Conservation (phyloP, 208 protist genomes). For the Phytomonas sp. region DNA sequence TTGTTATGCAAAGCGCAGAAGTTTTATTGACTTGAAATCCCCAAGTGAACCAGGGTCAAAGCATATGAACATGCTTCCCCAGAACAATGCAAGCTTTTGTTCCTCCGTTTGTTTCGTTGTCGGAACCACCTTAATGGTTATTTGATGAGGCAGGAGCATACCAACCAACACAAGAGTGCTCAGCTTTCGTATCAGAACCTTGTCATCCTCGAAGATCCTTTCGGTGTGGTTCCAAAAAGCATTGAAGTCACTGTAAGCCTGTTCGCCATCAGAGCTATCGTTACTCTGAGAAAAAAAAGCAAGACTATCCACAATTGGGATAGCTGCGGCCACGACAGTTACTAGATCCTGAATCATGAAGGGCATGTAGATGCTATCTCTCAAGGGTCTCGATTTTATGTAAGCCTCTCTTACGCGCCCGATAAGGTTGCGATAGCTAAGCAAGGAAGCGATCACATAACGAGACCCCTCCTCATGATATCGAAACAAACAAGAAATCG, state of each 20-base stretch:
- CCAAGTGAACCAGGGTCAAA: conserved; percentile 34
- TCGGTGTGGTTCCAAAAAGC: neutral
- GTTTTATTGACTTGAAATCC: conserved; percentile 50
- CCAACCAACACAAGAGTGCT: conserved; percentile 68
- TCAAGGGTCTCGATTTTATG: conserved; percentile 8
- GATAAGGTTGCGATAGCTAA: conserved; percentile 45
- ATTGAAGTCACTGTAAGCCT: neutral
- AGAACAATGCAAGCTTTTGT: conserved; percentile 72
- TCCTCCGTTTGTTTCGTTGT: conserved; percentile 48
- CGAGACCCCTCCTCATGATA: conserved; percentile 50
- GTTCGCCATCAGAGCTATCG: neutral
- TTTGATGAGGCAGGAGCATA: conserved; percentile 62
- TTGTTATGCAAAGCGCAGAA: conserved; percentile 34
- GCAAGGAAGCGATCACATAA: conserved; percentile 41
- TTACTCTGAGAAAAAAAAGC: conserved; percentile 5
- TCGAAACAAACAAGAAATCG: conserved; percentile 62
- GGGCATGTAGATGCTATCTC: conserved; percentile 14
- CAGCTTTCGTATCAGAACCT: conserved; percentile 30
- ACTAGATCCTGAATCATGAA: conserved; percentile 64
- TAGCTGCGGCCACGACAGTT: conserved; percentile 34
- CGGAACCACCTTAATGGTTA: conserved; percentile 61
- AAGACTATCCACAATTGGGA: conserved; percentile 31
- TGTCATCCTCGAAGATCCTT: neutral
- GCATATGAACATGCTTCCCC: conserved; percentile 66
- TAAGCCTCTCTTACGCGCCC: conserved; percentile 29